A percentile compares a stretch with the other conserved stretches of the same genome.
Conservation (phyloP, 768 basidiomycete genomes). For the Kwoniella dejecticola region DNA sequence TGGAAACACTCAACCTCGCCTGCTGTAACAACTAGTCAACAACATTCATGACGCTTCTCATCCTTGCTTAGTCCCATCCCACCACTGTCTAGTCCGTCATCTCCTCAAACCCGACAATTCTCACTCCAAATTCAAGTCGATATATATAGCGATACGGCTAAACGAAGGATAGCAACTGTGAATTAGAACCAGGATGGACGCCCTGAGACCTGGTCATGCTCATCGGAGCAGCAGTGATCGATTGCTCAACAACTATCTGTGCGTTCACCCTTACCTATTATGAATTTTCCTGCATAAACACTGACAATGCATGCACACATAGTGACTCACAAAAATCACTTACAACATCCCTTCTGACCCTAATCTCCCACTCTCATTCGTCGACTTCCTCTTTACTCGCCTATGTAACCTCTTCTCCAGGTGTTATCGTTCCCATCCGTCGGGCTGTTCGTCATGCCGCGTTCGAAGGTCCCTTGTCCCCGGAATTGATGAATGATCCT, state of each 20-base stretch:
- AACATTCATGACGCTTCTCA: not conserved
- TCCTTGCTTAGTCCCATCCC: not conserved
- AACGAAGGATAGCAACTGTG: not conserved
- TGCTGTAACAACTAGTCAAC: too few relatives aligned
- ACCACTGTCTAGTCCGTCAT: not conserved
- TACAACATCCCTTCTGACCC: constrained; percentile 48
- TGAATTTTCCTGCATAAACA: too few relatives aligned
- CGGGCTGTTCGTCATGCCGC: constrained; percentile 53
- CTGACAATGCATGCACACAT: constrained; percentile 3
- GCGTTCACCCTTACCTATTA: constrained; percentile 10
- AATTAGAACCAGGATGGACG: constrained; percentile 40
- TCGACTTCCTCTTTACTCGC: constrained; percentile 55
- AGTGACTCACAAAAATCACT: constrained; percentile 53
- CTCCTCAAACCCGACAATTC: too few relatives aligned
- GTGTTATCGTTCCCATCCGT: constrained; percentile 49
- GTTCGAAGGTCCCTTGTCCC: constrained; percentile 52
- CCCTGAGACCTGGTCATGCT: constrained; percentile 51
- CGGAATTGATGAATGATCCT: constrained; percentile 31
- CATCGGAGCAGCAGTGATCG: constrained; percentile 54
- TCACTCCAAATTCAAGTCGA: too few relatives aligned
- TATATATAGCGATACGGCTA: too few relatives aligned
- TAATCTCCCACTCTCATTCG: constrained; percentile 55
- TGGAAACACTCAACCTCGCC: too few relatives aligned
- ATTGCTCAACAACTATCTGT: constrained; percentile 55
- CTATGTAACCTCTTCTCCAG: constrained; percentile 55